phyloP scores from a whole-genome alignment of 495 filamentous ascomycete species.

The Margaritispora aquatica region DNA sequence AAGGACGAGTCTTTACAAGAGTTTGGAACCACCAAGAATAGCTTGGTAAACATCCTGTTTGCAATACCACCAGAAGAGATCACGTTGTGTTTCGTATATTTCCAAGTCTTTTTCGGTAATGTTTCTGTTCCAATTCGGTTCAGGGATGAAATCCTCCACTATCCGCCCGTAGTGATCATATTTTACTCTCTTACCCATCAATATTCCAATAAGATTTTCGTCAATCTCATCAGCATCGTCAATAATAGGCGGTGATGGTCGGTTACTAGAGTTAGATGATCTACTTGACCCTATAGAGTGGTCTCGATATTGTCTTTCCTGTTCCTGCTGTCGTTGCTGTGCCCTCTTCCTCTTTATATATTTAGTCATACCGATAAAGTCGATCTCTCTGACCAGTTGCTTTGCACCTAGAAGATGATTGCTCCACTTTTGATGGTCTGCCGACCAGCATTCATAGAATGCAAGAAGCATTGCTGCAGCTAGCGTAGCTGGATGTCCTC shows the following conservation, averaged over 20 bases:
- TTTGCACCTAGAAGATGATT: constrained; percentile 82
- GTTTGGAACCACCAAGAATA: constrained; percentile 74
- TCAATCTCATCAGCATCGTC: constrained; percentile 30
- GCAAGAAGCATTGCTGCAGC: constrained; percentile 84
- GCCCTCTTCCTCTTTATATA: constrained; percentile 54
- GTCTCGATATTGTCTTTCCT: constrained; percentile 9
- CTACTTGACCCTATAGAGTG: neutral
- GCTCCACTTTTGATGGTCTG: constrained; percentile 94
- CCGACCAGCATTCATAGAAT: constrained; percentile 92
- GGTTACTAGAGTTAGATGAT: constrained; percentile 11
- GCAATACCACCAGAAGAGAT: constrained; percentile 94
- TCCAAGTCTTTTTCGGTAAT: constrained; percentile 70
- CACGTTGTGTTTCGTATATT: constrained; percentile 69
- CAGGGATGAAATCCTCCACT: constrained; percentile 7
- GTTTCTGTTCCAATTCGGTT: constrained; percentile 3
- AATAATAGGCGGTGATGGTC: constrained; percentile 14
- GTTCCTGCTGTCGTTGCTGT: constrained; percentile 20
- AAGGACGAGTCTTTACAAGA: constrained; percentile 69
- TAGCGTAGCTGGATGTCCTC: constrained; percentile 74
- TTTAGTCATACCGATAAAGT: constrained; percentile 65
- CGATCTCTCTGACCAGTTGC: constrained; percentile 76
- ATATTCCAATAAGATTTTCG: constrained; percentile 27
- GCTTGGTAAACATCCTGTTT: constrained; percentile 93
- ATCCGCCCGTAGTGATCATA: constrained; percentile 20
- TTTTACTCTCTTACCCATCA: constrained; percentile 26